phyloP scores from a whole-genome alignment of 305 asterid species.

The Fraxinus ornus region DNA sequence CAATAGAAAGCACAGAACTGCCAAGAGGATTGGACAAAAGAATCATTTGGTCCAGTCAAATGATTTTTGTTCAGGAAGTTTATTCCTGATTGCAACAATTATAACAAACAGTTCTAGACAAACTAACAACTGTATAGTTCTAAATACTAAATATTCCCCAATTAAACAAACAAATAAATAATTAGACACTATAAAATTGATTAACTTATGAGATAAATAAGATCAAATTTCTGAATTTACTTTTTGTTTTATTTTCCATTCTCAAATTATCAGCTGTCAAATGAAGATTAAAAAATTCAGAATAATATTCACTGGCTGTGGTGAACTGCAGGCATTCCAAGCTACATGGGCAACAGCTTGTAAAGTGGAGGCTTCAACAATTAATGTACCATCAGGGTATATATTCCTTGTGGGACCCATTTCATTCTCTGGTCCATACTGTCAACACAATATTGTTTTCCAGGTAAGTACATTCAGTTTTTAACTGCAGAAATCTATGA shows the following conservation, averaged over 20 bases:
- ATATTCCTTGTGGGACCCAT: conserved; percentile 89
- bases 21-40: conserved; percentile 36
- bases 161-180: not conserved
- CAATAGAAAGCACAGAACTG: conserved; percentile 17
- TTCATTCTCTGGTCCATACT: conserved; percentile 95
- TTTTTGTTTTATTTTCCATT: not conserved
- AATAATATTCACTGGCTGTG: conserved; percentile 3
- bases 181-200: not conserved
- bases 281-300: not conserved
- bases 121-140: conserved; percentile 30
- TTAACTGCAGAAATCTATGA: not conserved
- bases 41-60: conserved; percentile 41
- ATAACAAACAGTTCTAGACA: conserved; percentile 19
- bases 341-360: conserved; percentile 97
- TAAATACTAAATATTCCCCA: conserved; percentile 1
- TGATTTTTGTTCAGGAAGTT: conserved; percentile 45
- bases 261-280: not conserved
- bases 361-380: conserved; percentile 64
- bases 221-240: not conserved
- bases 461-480: conserved; percentile 49
- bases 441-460: conserved; percentile 85
- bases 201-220: not conserved
- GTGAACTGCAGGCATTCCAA: conserved; percentile 70
- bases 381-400: conserved; percentile 64
- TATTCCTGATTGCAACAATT: conserved; percentile 25